These are phyloP conservation scores for Biancaea sappan DNA, from an alignment of 306 rosid genomes.

Conservation along the genomic window DNA sequence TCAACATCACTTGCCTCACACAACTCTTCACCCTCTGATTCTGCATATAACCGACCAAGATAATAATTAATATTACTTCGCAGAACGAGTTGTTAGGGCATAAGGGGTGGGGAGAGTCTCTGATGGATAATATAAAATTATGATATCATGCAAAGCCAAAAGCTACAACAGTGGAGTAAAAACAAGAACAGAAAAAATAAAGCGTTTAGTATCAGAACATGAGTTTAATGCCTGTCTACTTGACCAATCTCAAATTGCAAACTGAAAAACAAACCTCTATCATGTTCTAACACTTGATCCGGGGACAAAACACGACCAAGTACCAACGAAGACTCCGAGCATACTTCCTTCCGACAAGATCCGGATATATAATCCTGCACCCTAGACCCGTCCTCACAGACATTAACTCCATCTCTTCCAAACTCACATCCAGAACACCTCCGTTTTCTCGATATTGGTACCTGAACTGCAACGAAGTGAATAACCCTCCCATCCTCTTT, in stretches of 20 bases:
- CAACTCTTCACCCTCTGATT: conserved; percentile 59
- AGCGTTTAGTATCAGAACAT: no score
- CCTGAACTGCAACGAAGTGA: conserved; percentile 82
- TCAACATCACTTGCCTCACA: conserved; percentile 79
- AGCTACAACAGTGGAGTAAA: not conserved
- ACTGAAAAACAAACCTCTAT: conserved; percentile 55
- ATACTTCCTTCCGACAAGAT: conserved; percentile 72
- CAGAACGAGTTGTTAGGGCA: not conserved
- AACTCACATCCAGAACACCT: conserved; percentile 36
- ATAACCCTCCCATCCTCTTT: conserved; percentile 53
- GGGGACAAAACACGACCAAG: conserved; percentile 43
- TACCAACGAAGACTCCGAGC: conserved; percentile 60
- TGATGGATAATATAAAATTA: not conserved
- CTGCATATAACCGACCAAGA: conserved; percentile 39
- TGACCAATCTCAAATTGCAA: not conserved
- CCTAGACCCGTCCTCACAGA: conserved; percentile 32
- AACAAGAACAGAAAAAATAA: not conserved
- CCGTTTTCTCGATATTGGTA: conserved; percentile 45
- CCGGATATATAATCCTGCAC: conserved; percentile 49
- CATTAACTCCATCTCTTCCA: conserved; percentile 35
- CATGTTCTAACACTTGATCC: conserved; percentile 51
- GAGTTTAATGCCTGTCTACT: not conserved
- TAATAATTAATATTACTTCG: not conserved
- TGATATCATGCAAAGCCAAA: conserved; percentile 16
- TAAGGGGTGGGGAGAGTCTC: not conserved